Evolutionary conservation across 2,329 filamentous ascomycete genomes (phyloP).

Genomic region (Magnaporthales sp.): DNA sequence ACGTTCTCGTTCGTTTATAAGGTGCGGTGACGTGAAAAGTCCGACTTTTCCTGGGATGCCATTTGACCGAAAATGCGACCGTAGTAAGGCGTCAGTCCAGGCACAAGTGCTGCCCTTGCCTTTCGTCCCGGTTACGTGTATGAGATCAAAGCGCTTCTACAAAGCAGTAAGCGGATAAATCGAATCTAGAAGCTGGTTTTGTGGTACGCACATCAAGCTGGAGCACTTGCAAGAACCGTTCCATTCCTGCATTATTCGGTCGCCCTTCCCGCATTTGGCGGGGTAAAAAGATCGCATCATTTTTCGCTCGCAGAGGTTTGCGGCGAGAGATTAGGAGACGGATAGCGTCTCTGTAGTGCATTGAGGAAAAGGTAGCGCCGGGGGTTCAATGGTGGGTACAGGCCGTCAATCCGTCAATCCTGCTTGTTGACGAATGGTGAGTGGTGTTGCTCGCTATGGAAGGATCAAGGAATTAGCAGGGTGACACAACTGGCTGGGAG

Average conservation of each 20-base stretch:
- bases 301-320: background rate
- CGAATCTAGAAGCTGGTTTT: background rate
- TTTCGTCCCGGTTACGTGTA: slow-evolving; percentile 5
- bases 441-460: background rate
- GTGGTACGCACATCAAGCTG: background rate
- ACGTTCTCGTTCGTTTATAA: background rate
- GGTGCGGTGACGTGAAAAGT: slow-evolving; percentile 2
- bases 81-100: slow-evolving; percentile 4
- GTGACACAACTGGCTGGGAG: background rate
- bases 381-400: background rate
- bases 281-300: background rate
- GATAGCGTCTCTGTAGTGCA: background rate
- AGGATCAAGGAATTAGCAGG: background rate
- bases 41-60: background rate
- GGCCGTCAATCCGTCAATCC: background rate
- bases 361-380: background rate
- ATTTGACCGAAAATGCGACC: slow-evolving; percentile 1
- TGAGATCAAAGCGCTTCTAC: slow-evolving; percentile 1
- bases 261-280: background rate
- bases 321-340: background rate
- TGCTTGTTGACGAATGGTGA: background rate
- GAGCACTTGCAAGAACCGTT: background rate
- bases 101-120: slow-evolving; percentile 4
- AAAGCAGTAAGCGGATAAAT: background rate
- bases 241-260: background rate